Conservation (phyloP, 2,329 filamentous ascomycete species). For the Teratosphaeriaceae sp. region DNA sequence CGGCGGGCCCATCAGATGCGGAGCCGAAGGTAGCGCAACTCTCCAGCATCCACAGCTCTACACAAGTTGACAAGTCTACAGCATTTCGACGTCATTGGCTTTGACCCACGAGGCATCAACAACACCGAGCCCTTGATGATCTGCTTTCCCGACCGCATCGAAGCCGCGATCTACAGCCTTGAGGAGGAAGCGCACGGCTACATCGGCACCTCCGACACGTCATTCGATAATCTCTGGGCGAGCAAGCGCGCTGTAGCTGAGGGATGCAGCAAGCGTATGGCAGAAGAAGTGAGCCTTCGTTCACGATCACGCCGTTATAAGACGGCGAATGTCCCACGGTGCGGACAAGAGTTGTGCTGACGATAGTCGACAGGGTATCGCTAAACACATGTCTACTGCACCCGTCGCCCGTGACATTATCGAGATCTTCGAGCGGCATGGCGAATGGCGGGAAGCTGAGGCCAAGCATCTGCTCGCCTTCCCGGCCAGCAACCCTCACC, state of each 20-base stretch:
- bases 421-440: conserved; percentile 39
- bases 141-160: conserved; percentile 29
- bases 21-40: conserved; percentile 11
- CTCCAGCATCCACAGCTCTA: no score
- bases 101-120: conserved; percentile 38
- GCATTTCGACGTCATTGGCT: conserved; percentile 35
- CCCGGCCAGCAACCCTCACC: background rate
- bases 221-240: conserved; percentile 33
- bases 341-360: no score
- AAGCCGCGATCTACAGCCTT: conserved; percentile 24
- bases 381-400: conserved; percentile 38
- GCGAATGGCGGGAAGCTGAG: conserved; percentile 24
- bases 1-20: conserved; percentile 19
- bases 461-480: conserved; percentile 13
- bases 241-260: conserved; percentile 30
- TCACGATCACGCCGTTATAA: no score
- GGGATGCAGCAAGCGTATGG: conserved; percentile 13
- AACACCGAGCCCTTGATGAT: conserved; percentile 27
- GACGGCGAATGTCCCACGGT: no score
- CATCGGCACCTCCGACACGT: conserved; percentile 33
- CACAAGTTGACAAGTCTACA: conserved; percentile 7
- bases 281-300: conserved; percentile 5
- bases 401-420: conserved; percentile 44
- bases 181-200: conserved; percentile 29
- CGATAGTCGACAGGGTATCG: conserved; percentile 28